Conservation (phyloP, 495 filamentous ascomycete genomes). For the Penicillium roqueforti region DNA sequence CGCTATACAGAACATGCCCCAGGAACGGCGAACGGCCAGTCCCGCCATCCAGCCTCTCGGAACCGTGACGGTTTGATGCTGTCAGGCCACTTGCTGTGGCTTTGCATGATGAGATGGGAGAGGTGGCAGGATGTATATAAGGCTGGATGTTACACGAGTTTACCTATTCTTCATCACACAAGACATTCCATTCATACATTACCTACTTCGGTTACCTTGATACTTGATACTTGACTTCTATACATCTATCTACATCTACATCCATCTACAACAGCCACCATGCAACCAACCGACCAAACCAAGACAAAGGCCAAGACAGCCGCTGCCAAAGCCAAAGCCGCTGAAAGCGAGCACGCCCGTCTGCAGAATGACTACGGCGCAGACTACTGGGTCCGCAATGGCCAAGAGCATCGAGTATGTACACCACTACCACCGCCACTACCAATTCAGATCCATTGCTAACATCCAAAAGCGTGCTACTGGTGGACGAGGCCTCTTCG, state of each 20-base stretch:
- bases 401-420: slow-evolving; percentile 25
- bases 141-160: background rate
- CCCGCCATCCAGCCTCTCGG: background rate
- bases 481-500: slow-evolving; percentile 42
- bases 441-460: no score
- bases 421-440: background rate
- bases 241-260: slow-evolving; percentile 5
- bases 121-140: slow-evolving; percentile 4
- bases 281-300: background rate
- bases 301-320: slow-evolving; percentile 5
- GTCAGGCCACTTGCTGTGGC: background rate
- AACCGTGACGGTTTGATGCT: background rate
- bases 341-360: slow-evolving; percentile 17
- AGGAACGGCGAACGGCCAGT: background rate
- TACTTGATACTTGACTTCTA: background rate
- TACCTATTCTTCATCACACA: background rate
- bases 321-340: background rate
- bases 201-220: background rate
- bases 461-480: slow-evolving; percentile 22
- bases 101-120: background rate
- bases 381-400: slow-evolving; percentile 36
- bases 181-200: background rate
- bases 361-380: slow-evolving; percentile 41
- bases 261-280: background rate
- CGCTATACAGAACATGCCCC: background rate